Percentiles rank a stretch among this genome's conserved stretches.
These are phyloP conservation scores for Shiraia bambusicola DNA, from an alignment of 2,329 filamentous ascomycete species.

Conservation along the genomic window DNA sequence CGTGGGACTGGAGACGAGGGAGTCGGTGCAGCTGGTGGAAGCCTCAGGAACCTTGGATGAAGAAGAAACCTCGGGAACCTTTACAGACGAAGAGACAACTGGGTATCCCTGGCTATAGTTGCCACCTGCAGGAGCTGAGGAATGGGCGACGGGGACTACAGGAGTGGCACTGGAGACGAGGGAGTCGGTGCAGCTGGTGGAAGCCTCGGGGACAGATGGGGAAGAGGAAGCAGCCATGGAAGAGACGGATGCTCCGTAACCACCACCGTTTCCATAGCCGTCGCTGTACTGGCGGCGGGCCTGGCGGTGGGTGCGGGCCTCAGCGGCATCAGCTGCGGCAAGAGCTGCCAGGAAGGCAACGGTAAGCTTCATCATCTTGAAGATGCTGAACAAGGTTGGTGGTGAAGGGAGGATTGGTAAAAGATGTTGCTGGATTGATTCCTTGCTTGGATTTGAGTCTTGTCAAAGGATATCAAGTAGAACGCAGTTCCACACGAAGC, in stretches of 20 bases:
- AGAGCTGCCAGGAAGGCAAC: constrained; percentile 37
- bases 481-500: constrained; percentile 31
- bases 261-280: constrained; percentile 2
- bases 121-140: constrained; percentile 10
- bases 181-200: not conserved
- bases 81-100: constrained; percentile 9
- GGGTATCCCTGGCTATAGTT: constrained; percentile 7
- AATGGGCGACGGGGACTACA: no score
- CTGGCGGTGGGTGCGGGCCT: constrained; percentile 33
- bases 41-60: constrained; percentile 6
- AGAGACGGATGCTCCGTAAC: constrained; percentile 16
- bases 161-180: constrained; percentile 2
- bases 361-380: constrained; percentile 35
- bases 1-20: constrained; percentile 3
- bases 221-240: constrained; percentile 9
- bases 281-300: constrained; percentile 30
- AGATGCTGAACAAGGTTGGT: constrained; percentile 31
- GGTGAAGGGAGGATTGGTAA: constrained; percentile 15
- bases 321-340: constrained; percentile 33
- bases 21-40: not conserved
- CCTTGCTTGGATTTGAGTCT: constrained; percentile 24
- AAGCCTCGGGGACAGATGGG: constrained; percentile 3
- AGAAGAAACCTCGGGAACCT: constrained; percentile 31
- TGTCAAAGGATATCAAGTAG: constrained; percentile 28
- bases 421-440: constrained; percentile 9